Conservation (phyloP, 805 yeast species). For the Candida tammaniensis region DNA sequence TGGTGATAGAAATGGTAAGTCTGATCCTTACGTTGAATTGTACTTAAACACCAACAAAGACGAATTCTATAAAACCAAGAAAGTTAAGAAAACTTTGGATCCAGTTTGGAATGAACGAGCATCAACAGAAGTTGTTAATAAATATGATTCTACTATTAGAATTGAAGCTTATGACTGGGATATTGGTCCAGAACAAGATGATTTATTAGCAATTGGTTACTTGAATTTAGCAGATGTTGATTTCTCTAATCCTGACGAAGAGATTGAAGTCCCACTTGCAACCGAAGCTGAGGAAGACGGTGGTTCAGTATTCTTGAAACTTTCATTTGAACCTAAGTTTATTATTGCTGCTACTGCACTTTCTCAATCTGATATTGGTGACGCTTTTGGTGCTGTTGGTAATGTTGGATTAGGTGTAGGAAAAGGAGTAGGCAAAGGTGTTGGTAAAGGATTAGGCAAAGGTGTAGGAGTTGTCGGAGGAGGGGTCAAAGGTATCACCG, state of each 20-base stretch:
- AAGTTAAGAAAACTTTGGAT: slow-evolving; percentile 78
- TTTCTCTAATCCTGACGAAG: slow-evolving; percentile 47
- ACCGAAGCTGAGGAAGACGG: slow-evolving; percentile 51
- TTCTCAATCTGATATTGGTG: slow-evolving; percentile 16
- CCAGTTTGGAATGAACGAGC: slow-evolving; percentile 87
- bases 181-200: slow-evolving; percentile 84
- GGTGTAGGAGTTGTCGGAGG: slow-evolving; percentile 21
- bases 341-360: slow-evolving; percentile 44
- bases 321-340: slow-evolving; percentile 70
- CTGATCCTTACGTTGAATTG: slow-evolving; percentile 84
- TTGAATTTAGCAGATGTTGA: slow-evolving; percentile 50
- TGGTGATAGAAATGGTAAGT: slow-evolving; percentile 89
- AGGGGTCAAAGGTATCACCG: slow-evolving; percentile 25
- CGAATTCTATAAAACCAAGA: slow-evolving; percentile 68
- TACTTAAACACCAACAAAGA: slow-evolving; percentile 62
- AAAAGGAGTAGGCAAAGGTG: slow-evolving; percentile 37
- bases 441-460: slow-evolving; percentile 31
- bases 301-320: slow-evolving; percentile 61
- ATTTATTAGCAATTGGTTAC: slow-evolving; percentile 65
- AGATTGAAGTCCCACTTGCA: slow-evolving; percentile 50
- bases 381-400: slow-evolving; percentile 47
- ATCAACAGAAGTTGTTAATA: slow-evolving; percentile 53
- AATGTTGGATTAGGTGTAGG: slow-evolving; percentile 39
- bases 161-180: slow-evolving; percentile 86
- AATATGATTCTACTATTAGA: slow-evolving; percentile 56